These are phyloP conservation scores for Arthrocladium fulminans DNA, from an alignment of 2,329 filamentous ascomycete species.

Conservation along the genomic window DNA sequence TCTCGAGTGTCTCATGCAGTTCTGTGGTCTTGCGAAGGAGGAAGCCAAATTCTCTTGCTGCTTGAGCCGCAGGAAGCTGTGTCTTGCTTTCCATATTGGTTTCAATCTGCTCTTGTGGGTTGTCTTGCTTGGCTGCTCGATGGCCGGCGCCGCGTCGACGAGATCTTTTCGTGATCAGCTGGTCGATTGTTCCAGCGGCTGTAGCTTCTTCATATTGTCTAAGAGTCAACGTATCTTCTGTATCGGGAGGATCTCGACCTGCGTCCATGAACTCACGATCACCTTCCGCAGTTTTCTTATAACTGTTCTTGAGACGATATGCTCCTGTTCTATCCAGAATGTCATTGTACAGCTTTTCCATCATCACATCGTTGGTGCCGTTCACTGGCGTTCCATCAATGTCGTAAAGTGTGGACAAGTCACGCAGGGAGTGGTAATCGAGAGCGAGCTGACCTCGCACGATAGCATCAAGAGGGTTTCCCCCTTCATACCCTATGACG, in stretches of 20 bases:
- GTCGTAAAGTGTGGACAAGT: slow-evolving; percentile 83
- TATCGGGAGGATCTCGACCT: slow-evolving; percentile 65
- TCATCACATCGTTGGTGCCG: slow-evolving; percentile 65
- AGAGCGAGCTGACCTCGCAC: slow-evolving; percentile 84
- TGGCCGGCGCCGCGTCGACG: slow-evolving; percentile 36
- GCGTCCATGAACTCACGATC: slow-evolving; percentile 73
- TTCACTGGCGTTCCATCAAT: slow-evolving; percentile 56
- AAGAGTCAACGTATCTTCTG: slow-evolving; percentile 65
- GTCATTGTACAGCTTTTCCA: slow-evolving; percentile 90
- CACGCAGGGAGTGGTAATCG: slow-evolving; percentile 71
- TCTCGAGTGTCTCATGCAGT: slow-evolving; percentile 59
- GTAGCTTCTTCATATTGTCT: slow-evolving; percentile 62
- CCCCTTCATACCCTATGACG: slow-evolving; percentile 90
- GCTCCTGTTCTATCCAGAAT: slow-evolving; percentile 84
- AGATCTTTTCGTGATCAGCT: slow-evolving; percentile 35
- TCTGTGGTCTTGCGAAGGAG: slow-evolving; percentile 55
- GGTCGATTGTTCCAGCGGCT: slow-evolving; percentile 46
- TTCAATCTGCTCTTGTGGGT: slow-evolving; percentile 55
- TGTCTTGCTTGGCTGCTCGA: slow-evolving; percentile 46
- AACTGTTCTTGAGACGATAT: slow-evolving; percentile 70
- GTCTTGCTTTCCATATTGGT: slow-evolving; percentile 65
- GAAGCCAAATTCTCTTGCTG: slow-evolving; percentile 78
- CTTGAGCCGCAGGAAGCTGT: slow-evolving; percentile 65
- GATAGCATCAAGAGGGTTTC: slow-evolving; percentile 86
- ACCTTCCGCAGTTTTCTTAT: slow-evolving; percentile 66